Base-by-base conservation (phyloP, 257 asterid genomes). In the Fraxinus americana region DNA sequence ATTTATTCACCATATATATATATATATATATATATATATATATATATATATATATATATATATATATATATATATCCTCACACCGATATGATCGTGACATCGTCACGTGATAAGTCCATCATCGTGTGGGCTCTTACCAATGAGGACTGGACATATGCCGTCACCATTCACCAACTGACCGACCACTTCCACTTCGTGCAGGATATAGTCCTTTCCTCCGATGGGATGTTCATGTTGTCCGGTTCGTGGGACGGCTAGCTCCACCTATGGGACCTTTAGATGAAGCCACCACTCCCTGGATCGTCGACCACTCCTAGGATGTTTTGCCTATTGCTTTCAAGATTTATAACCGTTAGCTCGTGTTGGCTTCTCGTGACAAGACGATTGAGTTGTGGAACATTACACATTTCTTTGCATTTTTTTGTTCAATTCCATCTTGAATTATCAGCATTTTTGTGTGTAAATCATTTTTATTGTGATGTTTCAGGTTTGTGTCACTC, bases 101-200 rank as follows among this genome's bases (percentile, higher is more conserved):
- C 77, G 5, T 82, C 86, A 9, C 80, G 85, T 32, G 85, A 81
- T 45, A 81, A 81, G 14, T 81, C 85, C 67, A 52, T 81, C 34
- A 81, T 81, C 14, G 38, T 76, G 2, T 77, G 82, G 85, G 6
- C 72, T 19, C 36, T 81, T 6, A 77, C 82, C 5, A 81, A 81
- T 36, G 84, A 81, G 23, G 78, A 75, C 72, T 19, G 57, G 34
- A 23, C 39, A 3, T 81, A 76, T 75, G 78, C 75, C 9, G 72
- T 76, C 23, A 71, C 84, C 10, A 78, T 61, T 32, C 78, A 72
- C 10, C 78, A 75, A 4, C 50, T 81, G 7, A 81, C 84, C 29
- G 84, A 78, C 17, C 69, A 63, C 69, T 63, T 36, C 2, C 69
- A 63, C 69, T 63, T 63, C 19, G 69, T 63, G 2, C 69, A 63